A percentile compares a stretch with the other conserved stretches of the same genome.
These are phyloP conservation scores for Taphrina sp. DNA, from an alignment of 1,139 yeast genomes.

Conservation along the genomic window DNA sequence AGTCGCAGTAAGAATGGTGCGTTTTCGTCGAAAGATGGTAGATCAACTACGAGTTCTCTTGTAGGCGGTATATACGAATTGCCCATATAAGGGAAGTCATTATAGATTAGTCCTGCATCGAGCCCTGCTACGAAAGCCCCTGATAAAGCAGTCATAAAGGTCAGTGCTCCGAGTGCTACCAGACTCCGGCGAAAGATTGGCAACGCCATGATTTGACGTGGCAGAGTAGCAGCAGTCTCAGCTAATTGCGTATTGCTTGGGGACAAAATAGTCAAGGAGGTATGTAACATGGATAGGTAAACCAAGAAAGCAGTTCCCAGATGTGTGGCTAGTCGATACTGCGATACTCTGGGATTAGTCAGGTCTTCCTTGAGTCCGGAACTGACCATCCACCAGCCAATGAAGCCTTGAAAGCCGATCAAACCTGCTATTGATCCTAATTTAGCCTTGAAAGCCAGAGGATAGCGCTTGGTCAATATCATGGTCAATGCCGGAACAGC, in stretches of 20 bases:
- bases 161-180: conserved; percentile 23
- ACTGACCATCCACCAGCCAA: conserved; percentile 99
- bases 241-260: conserved; percentile 1
- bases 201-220: conserved; percentile 1
- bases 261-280: conserved; percentile 72
- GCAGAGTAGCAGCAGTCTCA: not conserved
- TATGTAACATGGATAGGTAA: conserved; percentile 84
- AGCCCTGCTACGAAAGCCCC: conserved; percentile 98
- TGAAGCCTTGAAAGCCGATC: conserved; percentile 88
- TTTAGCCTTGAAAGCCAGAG: conserved; percentile 42
- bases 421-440: conserved; percentile 70
- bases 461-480: conserved; percentile 56
- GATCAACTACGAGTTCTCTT: conserved; percentile 73
- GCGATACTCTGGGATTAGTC: conserved; percentile 87
- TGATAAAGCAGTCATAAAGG: conserved; percentile 71
- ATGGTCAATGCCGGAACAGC: conserved; percentile 83
- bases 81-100: conserved; percentile 97
- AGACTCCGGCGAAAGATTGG: conserved; percentile 18
- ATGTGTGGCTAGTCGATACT: conserved; percentile 90
- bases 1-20: not conserved
- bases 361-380: conserved; percentile 88
- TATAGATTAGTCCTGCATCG: conserved; percentile 95
- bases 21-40: conserved; percentile 45
- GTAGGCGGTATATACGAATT: conserved; percentile 60
- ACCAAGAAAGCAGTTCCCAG: conserved; percentile 88